Evolutionary conservation across 306 rosid species (phyloP), one percentile per base, ranked within the genome.

Genomic region (Aeschynomene evenia): DNA sequence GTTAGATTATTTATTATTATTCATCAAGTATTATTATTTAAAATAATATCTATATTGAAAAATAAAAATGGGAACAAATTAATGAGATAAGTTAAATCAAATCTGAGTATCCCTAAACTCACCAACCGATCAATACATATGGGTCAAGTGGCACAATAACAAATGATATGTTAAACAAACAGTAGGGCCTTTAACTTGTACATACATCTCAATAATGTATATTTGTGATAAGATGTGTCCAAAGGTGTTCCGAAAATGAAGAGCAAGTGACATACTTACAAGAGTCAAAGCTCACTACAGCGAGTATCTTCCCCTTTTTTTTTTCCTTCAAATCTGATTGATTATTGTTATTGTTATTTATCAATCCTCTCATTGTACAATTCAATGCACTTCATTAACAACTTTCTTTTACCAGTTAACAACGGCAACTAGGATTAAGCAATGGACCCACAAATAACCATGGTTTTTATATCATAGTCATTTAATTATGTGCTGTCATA

Each of bases 151-250:
- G 78, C 46, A 63, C 37, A 68, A 6, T 58, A 37, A 39, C 20
- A 66, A 45, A 50, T 3, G 46, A 67, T 12, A 18, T 1, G 20
- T 4, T 9, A 9, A 22, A 65, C 10, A 9, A 22, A 65, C 10
- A 0, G 78, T 73, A 56, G 79, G 79, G 28, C 21, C 66, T 64
- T 48, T 28, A 28, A 28, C 5, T 52, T 20, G 8, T 23, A 33
- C 56, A 3, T 23, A 33, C 56, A 3, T 26, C 24, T 64, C 37
- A 52, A 53, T 64, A 65, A 73, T 63, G 58, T n/a, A n/a, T n/a
- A n/a, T 63, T 52, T 52, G 54, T 19, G 62, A 70, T 63, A 46
- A 39, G 50, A 77, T 36, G 29, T 48, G 77, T 26, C 72, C 36
- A 20, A 26, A 48, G 20, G 5, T 55, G 68, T 57, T 42, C 50